Conservation (phyloP, 768 basidiomycete genomes). For the Chalciporus pseudorubinellus region DNA sequence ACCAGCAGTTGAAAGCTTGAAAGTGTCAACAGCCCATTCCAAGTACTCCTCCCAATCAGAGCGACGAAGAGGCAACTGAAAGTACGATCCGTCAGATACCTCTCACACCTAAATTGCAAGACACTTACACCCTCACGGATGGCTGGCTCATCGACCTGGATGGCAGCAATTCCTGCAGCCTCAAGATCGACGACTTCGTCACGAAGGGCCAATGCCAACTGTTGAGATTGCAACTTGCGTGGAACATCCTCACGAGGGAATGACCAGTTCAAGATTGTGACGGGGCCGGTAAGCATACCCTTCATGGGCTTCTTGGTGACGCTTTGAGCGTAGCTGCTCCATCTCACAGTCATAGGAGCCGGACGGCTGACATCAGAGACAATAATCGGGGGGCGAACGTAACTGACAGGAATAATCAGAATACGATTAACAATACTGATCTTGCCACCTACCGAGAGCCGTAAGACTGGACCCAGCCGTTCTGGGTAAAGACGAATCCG, state of each 20-base stretch:
- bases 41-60: conserved; percentile 96
- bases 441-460: conserved; percentile 76
- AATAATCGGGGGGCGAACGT: conserved; percentile 97
- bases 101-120: not conserved
- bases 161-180: conserved; percentile 93
- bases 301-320: conserved; percentile 94
- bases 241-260: conserved; percentile 99
- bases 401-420: conserved; percentile 42
- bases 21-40: conserved; percentile 98
- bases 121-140: conserved; percentile 91
- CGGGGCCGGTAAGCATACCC: conserved; percentile 98
- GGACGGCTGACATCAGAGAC: conserved; percentile 97
- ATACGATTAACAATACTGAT: conserved; percentile 5
- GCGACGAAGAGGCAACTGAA: conserved; percentile 89
- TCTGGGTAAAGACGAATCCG: conserved; percentile 98
- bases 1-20: conserved; percentile 96
- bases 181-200: conserved; percentile 98
- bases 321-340: conserved; percentile 96
- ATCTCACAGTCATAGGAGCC: conserved; percentile 90
- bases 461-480: conserved; percentile 99
- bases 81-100: conserved; percentile 1
- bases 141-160: conserved; percentile 99
- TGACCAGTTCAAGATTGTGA: conserved; percentile 99
- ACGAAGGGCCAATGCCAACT: conserved; percentile 95
- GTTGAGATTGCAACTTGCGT: conserved; percentile 96